Percentiles rank a stretch among this genome's conserved stretches.
These are phyloP conservation scores for Kodamaea ohmeri DNA, from an alignment of 1,139 yeast species.

Conservation along the genomic window DNA sequence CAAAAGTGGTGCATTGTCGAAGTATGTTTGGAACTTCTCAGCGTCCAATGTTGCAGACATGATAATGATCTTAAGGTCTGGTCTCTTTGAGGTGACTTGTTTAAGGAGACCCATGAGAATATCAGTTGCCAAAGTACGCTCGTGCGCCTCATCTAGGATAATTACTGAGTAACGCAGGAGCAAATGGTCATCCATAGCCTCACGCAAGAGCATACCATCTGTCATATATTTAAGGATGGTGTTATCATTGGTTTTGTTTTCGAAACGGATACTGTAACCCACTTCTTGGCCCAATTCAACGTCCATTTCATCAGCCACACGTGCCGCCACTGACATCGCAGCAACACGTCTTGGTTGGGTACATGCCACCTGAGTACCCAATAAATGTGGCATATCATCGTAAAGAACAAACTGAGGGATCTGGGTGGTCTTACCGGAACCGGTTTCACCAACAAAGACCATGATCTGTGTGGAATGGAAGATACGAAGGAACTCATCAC, in stretches of 20 bases:
- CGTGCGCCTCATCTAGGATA: constrained; percentile 97
- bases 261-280: constrained; percentile 91
- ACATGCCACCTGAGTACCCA: constrained; percentile 85
- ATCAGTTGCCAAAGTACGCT: constrained; percentile 94
- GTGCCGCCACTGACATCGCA: constrained; percentile 94
- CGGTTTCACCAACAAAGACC: constrained; percentile 99
- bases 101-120: constrained; percentile 93
- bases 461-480: constrained; percentile 88
- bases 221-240: constrained; percentile 95
- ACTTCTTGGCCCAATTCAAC: constrained; percentile 88
- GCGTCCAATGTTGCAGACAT: constrained; percentile 99
- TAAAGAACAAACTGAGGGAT: constrained; percentile 93
- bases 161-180: constrained; percentile 81
- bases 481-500: constrained; percentile 79
- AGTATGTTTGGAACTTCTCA: constrained; percentile 87
- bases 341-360: constrained; percentile 98
- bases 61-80: constrained; percentile 85
- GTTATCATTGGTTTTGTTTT: constrained; percentile 75
- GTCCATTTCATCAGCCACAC: constrained; percentile 97
- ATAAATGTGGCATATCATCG: constrained; percentile 84
- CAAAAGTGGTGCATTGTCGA: constrained; percentile 85
- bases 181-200: constrained; percentile 95
- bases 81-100: constrained; percentile 73
- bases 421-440: constrained; percentile 97
- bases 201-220: constrained; percentile 96